phyloP scores from a whole-genome alignment of 2,329 filamentous ascomycete genomes.

The Sclerotinia glacialis region DNA sequence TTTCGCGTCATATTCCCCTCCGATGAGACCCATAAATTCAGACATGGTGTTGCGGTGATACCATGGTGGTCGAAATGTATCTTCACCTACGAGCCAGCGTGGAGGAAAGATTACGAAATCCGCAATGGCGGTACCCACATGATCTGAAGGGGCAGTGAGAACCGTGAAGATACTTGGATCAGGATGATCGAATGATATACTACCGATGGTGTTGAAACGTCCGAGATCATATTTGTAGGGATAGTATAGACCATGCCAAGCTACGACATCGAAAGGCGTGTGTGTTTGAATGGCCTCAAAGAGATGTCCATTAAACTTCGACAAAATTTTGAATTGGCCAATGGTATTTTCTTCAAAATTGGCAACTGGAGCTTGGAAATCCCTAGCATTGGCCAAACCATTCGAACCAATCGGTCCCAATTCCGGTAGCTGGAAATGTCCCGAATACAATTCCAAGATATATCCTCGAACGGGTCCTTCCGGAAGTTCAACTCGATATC shows the following conservation, averaged over 20 bases:
- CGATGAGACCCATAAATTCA: constrained; percentile 64
- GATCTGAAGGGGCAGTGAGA: constrained; percentile 55
- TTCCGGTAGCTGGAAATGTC: constrained; percentile 69
- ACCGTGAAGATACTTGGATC: constrained; percentile 76
- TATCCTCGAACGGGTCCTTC: constrained; percentile 66
- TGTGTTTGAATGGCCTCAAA: constrained; percentile 65
- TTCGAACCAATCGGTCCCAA: constrained; percentile 72
- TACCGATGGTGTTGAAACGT: constrained; percentile 72
- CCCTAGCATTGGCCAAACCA: constrained; percentile 69
- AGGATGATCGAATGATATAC: constrained; percentile 72
- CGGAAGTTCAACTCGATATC: constrained; percentile 68
- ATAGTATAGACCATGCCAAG: constrained; percentile 78
- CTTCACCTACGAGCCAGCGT: constrained; percentile 59
- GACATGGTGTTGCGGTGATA: constrained; percentile 65
- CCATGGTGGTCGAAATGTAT: constrained; percentile 60
- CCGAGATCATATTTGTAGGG: constrained; percentile 81
- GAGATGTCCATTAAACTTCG: constrained; percentile 66
- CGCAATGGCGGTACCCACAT: constrained; percentile 56
- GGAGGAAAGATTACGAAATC: constrained; percentile 66
- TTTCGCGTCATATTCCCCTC: constrained; percentile 59
- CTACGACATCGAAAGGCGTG: constrained; percentile 75
- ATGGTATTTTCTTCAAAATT: constrained; percentile 59
- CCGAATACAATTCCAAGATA: constrained; percentile 71
- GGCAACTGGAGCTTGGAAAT: constrained; percentile 73
- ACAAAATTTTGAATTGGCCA: constrained; percentile 49